These are phyloP conservation scores for Lolium rigidum DNA, from an alignment of 176 grass and related monocot species.

Conservation along the genomic window DNA sequence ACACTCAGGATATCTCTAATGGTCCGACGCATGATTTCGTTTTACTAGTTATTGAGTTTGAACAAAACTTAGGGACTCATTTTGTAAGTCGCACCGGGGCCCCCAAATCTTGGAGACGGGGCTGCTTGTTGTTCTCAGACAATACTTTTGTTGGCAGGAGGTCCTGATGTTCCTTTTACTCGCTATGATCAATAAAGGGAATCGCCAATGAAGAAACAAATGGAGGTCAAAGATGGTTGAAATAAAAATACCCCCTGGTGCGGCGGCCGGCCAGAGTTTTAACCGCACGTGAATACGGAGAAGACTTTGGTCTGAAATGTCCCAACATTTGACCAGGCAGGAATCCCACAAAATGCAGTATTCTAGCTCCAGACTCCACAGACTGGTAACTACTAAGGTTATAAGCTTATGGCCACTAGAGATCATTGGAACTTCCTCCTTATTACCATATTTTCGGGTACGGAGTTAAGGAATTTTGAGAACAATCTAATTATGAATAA, in stretches of 20 bases:
- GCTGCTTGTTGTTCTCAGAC: slow-evolving; percentile 5
- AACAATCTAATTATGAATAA: slow-evolving; percentile 11
- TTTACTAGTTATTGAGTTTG: too few species aligned
- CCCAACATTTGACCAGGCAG: too few species aligned
- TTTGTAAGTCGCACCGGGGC: too few species aligned
- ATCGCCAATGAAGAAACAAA: slow-evolving; percentile 11
- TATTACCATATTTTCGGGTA: not conserved
- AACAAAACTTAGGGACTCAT: too few species aligned
- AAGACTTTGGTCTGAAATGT: too few species aligned
- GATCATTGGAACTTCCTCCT: not conserved
- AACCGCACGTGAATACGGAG: too few species aligned
- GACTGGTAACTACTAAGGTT: not conserved
- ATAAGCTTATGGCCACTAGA: slow-evolving; percentile 17
- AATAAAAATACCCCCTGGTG: not conserved
- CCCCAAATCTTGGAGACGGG: too few species aligned
- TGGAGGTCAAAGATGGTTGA: slow-evolving; percentile 8
- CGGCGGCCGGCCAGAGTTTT: too few species aligned
- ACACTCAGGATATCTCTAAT: too few species aligned
- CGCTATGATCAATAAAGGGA: not conserved
- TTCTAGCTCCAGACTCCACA: not conserved
- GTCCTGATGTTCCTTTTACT: not conserved
- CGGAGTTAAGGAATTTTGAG: not conserved
- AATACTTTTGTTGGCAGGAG: not conserved
- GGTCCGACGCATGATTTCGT: too few species aligned
- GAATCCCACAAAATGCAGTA: too few species aligned